These are phyloP conservation scores for Cladosporium phlei DNA, from an alignment of 2,329 filamentous ascomycete species.

Conservation along the genomic window DNA sequence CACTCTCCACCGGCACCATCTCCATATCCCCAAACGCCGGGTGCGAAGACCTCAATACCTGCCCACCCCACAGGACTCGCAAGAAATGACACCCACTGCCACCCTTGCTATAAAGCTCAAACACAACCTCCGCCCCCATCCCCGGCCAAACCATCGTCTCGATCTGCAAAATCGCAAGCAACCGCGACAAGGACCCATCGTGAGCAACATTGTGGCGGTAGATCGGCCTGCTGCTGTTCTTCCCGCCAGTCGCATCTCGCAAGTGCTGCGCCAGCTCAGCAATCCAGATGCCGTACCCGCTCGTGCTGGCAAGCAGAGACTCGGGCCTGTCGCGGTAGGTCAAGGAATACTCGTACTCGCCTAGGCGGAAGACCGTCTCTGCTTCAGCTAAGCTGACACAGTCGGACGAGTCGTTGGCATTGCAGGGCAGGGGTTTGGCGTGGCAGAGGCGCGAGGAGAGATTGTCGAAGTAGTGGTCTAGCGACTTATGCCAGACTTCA, in stretches of 20 bases:
- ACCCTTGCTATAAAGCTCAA: conserved; percentile 61
- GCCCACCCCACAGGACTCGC: conserved; percentile 67
- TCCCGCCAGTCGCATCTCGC: conserved; percentile 37
- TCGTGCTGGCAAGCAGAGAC: conserved; percentile 58
- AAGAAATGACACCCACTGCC: conserved; percentile 44
- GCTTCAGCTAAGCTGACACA: conserved; percentile 62
- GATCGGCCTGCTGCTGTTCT: conserved; percentile 31
- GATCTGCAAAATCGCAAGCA: conserved; percentile 67
- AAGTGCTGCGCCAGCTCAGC: conserved; percentile 67
- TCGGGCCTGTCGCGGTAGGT: conserved; percentile 64
- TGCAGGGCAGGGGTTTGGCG: conserved; percentile 66
- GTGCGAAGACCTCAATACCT: conserved; percentile 61
- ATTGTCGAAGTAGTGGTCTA: conserved; percentile 84
- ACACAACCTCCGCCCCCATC: conserved; percentile 74
- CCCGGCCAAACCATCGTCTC: conserved; percentile 79
- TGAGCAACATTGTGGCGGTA: conserved; percentile 79
- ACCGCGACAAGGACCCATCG: conserved; percentile 64
- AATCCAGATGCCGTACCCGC: conserved; percentile 66
- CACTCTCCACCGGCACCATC: conserved; percentile 61
- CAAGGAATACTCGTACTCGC: conserved; percentile 75
- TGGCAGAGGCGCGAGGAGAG: conserved; percentile 76
- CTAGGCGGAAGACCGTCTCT: conserved; percentile 67
- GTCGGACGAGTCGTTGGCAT: conserved; percentile 42
- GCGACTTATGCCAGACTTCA: conserved; percentile 62
- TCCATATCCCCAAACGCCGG: conserved; percentile 64